Percentiles rank a stretch among this genome's conserved stretches.
phyloP scores from a whole-genome alignment of 148 eudicot genomes.

The Mesembryanthemum crystallinum region DNA sequence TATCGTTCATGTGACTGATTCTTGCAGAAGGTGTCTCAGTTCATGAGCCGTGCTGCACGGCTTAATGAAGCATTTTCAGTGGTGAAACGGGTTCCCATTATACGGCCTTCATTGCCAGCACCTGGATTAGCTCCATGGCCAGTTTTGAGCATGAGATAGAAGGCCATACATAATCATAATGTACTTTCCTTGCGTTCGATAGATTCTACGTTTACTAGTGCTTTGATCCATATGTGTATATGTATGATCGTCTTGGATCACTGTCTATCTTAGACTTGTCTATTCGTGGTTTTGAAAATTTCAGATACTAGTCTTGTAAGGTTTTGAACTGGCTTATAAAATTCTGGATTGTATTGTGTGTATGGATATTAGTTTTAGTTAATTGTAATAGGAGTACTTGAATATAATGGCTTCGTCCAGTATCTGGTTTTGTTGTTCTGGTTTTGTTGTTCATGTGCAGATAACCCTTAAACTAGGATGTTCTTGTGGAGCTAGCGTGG shows the following conservation, averaged over 20 bases:
- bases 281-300: conserved; percentile 20
- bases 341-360: conserved; percentile 5
- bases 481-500: not conserved
- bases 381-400: too few relatives aligned
- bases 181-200: conserved; percentile 5
- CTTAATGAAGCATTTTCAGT: conserved; percentile 92
- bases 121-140: conserved; percentile 80
- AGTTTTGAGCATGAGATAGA: conserved; percentile 63
- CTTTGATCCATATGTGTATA: conserved; percentile 10
- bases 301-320: not conserved
- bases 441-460: too few relatives aligned
- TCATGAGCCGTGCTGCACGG: conserved; percentile 77
- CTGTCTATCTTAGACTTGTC: not conserved
- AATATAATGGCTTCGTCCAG: not conserved
- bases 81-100: conserved; percentile 76
- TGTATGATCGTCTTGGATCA: conserved; percentile 6
- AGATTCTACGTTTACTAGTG: conserved; percentile 10
- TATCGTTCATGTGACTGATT: not conserved
- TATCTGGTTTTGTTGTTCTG: not conserved
- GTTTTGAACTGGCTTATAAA: conserved; percentile 9
- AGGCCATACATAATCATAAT: not conserved
- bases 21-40: conserved; percentile 88
- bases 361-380: not conserved
- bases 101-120: conserved; percentile 76
- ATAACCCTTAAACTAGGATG: not conserved